These are phyloP conservation scores for Eutypella sp. DNA, from an alignment of 2,329 filamentous ascomycete species.

Conservation along the genomic window DNA sequence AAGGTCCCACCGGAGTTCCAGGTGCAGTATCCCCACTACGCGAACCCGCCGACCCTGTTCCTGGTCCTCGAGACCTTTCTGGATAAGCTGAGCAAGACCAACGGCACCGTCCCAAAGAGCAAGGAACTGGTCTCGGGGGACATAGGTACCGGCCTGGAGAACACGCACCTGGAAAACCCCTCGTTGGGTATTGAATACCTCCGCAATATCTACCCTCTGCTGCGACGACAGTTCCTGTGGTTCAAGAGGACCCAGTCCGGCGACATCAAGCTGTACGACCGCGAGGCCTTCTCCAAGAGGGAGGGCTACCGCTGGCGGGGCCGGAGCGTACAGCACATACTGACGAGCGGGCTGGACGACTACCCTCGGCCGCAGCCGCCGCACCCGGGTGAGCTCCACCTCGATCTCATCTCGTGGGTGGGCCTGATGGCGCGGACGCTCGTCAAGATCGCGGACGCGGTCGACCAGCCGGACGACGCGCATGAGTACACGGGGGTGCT, in stretches of 20 bases:
- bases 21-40: constrained; percentile 93
- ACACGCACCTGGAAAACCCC: constrained; percentile 59
- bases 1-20: constrained; percentile 94
- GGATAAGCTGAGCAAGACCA: constrained; percentile 62
- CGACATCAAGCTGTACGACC: constrained; percentile 86
- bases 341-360: constrained; percentile 93
- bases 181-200: constrained; percentile 22
- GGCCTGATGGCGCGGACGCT: constrained; percentile 93
- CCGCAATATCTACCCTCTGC: constrained; percentile 53
- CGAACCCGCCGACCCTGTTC: constrained; percentile 93
- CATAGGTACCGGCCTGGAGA: constrained; percentile 44
- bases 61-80: constrained; percentile 81
- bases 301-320: constrained; percentile 96
- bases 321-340: constrained; percentile 76
- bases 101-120: constrained; percentile 39
- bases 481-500: constrained; percentile 67
- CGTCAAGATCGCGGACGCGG: constrained; percentile 67
- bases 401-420: constrained; percentile 94
- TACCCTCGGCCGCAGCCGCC: constrained; percentile 92
- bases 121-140: constrained; percentile 39
- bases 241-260: constrained; percentile 89
- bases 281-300: constrained; percentile 79
- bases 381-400: constrained; percentile 90
- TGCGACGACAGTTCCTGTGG: constrained; percentile 90
- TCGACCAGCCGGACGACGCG: constrained; percentile 74